Evolutionary conservation across 2,329 filamentous ascomycete genomes (phyloP), one percentile per base, ranked within the genome.

Genomic region (Orbilia ellipsospora): DNA sequence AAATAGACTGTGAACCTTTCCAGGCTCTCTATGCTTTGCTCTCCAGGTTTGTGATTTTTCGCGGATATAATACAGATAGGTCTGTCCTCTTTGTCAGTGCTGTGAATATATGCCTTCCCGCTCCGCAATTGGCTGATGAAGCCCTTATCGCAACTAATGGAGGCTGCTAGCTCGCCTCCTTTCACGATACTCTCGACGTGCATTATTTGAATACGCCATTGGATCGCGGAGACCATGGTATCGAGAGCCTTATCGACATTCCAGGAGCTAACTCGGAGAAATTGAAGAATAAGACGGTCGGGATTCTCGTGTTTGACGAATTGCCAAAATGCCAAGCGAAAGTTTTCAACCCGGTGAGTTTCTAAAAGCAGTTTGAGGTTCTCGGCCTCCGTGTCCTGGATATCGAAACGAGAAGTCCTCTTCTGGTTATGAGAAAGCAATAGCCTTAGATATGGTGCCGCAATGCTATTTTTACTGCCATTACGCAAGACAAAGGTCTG

Each of bases 31-130:
- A 94, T 91, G 56, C 87, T 90, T 83, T 98, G 93, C 78, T 96
- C 93, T 18, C 90, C 91, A 65, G 90, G 88, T 80, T 86, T 90
- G 81, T 99, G 95, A 78, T 97, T 82, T 55, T 92, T 88, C 50
- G 92, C 94, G 72, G 93, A 87, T 31, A 97, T 92, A 78, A 93
- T 87, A 81, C 93, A 97, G 80, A 97, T 91, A 0, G 95, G 95
- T 73, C 95, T 86, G 4, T 92, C 93, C 56, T 88, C 85, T 81
- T 91, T 94, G 82, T 99, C 95, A 2, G 88, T 83, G 12, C 95
- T 94, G 80, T 97, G 94, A 72, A 97, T 83, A 81, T 92, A 97
- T 81, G 92, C 95, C 85, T 98, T 98, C 51, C 95, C 95, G 85
- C 96, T 89, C 51, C 93, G 88, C 80, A 96, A 85, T 81, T 98